Conservation (phyloP, 179 eudicot species). For the Spinacia oleracea region DNA sequence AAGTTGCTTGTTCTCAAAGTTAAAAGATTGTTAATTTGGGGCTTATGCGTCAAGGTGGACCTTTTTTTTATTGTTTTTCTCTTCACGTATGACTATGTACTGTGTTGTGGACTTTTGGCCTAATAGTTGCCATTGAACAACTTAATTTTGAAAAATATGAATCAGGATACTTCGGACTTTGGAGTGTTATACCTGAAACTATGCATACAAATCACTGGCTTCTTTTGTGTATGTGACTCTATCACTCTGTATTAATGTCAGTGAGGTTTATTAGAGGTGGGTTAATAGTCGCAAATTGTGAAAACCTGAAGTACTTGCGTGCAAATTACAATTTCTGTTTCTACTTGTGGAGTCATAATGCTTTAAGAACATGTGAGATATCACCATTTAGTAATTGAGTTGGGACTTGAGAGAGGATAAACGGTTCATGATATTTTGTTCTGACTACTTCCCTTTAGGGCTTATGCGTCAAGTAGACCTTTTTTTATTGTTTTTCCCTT, state of each 20-base stretch:
- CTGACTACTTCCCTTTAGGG: conserved; percentile 4
- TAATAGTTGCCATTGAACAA: background rate
- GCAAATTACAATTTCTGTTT: background rate
- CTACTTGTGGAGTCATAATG: background rate
- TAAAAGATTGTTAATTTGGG: conserved; percentile 8
- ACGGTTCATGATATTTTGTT: background rate
- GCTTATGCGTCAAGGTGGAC: background rate
- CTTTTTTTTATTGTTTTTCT: background rate
- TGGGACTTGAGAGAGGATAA: background rate
- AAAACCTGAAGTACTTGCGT: background rate
- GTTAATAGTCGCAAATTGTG: background rate
- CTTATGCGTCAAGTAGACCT: background rate
- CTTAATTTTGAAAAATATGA: background rate
- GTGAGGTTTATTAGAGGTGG: too few relatives aligned
- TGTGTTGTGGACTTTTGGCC: background rate
- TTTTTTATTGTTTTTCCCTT: conserved; percentile 1
- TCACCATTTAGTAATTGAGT: background rate
- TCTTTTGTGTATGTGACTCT: background rate
- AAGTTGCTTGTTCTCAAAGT: background rate
- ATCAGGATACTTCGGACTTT: background rate
- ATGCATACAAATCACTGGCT: background rate
- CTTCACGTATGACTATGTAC: conserved; percentile 7
- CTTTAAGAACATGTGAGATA: background rate
- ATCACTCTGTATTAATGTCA: background rate
- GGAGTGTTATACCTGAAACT: too few relatives aligned